A percentile compares a stretch with the other conserved stretches of the same genome.
phyloP scores from a whole-genome alignment of 1,284 basidiomycete genomes.

The Leccinum huronense region DNA sequence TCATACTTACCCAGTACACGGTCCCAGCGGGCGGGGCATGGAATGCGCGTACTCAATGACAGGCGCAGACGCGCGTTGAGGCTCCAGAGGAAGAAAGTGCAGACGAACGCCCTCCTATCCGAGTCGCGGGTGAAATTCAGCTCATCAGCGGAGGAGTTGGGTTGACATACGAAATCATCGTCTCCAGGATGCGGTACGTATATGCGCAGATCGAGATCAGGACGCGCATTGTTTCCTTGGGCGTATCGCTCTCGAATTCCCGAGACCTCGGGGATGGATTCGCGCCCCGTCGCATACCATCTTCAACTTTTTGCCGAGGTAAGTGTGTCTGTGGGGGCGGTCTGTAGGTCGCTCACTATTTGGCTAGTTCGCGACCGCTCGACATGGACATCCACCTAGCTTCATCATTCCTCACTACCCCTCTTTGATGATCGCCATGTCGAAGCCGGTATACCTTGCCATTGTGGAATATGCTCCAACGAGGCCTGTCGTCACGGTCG shows the following conservation, averaged over 20 bases:
- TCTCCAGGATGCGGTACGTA: too few species aligned
- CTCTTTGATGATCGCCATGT: constrained; percentile 98
- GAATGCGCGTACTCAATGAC: too few species aligned
- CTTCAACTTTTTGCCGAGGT: constrained; percentile 97
- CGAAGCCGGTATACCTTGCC: constrained; percentile 95
- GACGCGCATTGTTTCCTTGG: not conserved
- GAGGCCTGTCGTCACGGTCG: constrained; percentile 73
- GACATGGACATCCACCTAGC: constrained; percentile 98
- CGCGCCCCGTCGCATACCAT: constrained; percentile 75
- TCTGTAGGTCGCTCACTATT: constrained; percentile 10
- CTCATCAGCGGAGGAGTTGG: too few species aligned
- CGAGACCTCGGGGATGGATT: constrained; percentile 70
- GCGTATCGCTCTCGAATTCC: constrained; percentile 56
- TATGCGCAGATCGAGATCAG: too few species aligned
- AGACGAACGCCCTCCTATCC: too few species aligned
- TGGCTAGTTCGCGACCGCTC: constrained; percentile 70
- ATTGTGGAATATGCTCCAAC: constrained; percentile 86
- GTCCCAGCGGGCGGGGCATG: too few species aligned
- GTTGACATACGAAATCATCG: too few species aligned
- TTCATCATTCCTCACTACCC: constrained; percentile 95
- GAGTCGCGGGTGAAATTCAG: too few species aligned
- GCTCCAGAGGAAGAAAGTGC: too few species aligned
- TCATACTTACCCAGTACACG: too few species aligned
- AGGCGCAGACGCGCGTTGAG: too few species aligned
- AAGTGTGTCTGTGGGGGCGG: constrained; percentile 40